phyloP scores from a whole-genome alignment of 805 yeast genomes.

The Brettanomyces anomalus region DNA sequence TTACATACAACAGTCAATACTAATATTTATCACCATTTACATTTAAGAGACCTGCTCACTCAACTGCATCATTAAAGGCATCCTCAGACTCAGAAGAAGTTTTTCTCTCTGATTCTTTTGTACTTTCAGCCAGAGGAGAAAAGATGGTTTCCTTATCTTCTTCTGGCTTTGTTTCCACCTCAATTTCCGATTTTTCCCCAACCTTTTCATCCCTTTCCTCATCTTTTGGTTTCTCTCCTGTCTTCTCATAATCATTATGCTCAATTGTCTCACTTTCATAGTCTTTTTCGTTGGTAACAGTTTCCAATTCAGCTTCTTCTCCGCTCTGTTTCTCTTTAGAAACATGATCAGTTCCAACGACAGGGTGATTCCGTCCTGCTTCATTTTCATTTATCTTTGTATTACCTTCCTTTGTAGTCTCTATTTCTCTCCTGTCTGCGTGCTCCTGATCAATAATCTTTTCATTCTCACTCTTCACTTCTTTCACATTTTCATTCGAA shows the following conservation, averaged over 20 bases:
- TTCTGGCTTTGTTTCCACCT: not conserved
- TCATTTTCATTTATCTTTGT: no score
- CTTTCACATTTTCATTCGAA: not conserved
- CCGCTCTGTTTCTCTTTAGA: not conserved
- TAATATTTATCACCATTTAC: not conserved
- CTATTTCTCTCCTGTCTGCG: no score
- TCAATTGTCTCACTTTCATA: not conserved
- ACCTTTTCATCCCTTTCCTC: not conserved
- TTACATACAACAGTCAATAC: not conserved
- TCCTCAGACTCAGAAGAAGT: conserved; percentile 8
- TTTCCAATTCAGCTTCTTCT: not conserved
- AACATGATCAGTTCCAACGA: no score
- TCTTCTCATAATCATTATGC: not conserved
- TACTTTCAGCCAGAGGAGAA: no score
- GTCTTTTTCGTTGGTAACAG: not conserved
- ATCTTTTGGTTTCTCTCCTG: not conserved
- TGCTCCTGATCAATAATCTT: no score
- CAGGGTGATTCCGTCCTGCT: no score
- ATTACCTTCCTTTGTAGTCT: no score
- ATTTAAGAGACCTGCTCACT: not conserved
- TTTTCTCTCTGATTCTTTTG: not conserved
- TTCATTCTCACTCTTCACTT: no score
- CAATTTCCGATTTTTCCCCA: not conserved
- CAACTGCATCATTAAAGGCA: conserved; percentile 19
- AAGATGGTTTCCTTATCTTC: no score